A percentile compares a stretch with the other conserved stretches of the same genome.
phyloP scores from a whole-genome alignment of 1,284 basidiomycete genomes.

The Trichosporon sp. region DNA sequence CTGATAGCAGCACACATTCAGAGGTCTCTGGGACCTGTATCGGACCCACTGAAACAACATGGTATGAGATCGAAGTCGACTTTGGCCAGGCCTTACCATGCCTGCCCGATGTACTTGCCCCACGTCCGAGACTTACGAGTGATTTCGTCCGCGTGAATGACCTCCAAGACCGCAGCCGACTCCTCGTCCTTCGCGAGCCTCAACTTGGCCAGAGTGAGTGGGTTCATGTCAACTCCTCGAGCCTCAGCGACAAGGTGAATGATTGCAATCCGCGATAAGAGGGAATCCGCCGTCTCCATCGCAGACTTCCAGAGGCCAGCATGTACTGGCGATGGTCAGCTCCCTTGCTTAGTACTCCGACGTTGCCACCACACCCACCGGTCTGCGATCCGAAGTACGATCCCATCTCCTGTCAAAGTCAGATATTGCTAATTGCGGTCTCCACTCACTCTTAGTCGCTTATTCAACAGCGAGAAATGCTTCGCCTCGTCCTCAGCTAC shows the following conservation, averaged over 20 bases:
- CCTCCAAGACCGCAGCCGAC: slow-evolving; percentile 64
- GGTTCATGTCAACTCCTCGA: slow-evolving; percentile 79
- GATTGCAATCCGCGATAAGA: slow-evolving; percentile 72
- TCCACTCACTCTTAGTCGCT: slow-evolving; percentile 50
- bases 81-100: too few species aligned
- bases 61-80: too few species aligned
- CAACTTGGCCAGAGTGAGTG: slow-evolving; percentile 73
- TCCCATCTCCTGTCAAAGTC: slow-evolving; percentile 52
- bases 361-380: slow-evolving; percentile 13
- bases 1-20: neutral
- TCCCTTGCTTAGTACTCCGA: too few species aligned
- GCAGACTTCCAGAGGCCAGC: slow-evolving; percentile 79
- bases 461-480: slow-evolving; percentile 51
- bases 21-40: neutral
- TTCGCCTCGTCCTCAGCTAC: slow-evolving; percentile 82
- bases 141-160: slow-evolving; percentile 79
- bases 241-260: slow-evolving; percentile 88
- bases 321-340: slow-evolving; percentile 54
- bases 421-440: neutral
- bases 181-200: slow-evolving; percentile 62
- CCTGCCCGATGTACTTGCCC: too few species aligned
- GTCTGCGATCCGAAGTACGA: slow-evolving; percentile 63
- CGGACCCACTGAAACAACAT: neutral
- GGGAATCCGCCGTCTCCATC: slow-evolving; percentile 62
- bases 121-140: slow-evolving; percentile 49